Evolutionary conservation across 2,329 filamentous ascomycete species (phyloP), one percentile per base, ranked within the genome.

Genomic region (Stachybotrys echinatus): DNA sequence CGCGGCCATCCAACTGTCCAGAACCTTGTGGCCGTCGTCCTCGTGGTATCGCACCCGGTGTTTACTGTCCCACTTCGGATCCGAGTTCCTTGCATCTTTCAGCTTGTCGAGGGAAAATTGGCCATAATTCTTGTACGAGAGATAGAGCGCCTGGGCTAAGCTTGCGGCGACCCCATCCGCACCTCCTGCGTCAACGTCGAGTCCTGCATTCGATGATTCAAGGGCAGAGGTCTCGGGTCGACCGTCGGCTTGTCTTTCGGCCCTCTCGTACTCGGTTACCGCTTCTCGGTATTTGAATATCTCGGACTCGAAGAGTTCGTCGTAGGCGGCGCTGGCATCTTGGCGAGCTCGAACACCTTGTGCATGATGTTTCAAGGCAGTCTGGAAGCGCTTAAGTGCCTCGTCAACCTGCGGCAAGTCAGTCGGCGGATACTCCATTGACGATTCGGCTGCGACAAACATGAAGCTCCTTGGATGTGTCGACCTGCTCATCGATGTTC

Each of bases 71-170:
- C 76, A 66, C 81, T 72, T 58, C 76, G 84, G 57, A 87, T 81
- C 51, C 72, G 74, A 64, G n/a, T 49, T 50, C 5, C 46, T 50
- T 31, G 55, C 50, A 19, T 72, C 69, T 49, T 66, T 70, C 4
- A 69, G 57, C 48, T 65, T 68, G 49, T 99, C 92, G n/a, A 99
- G 75, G 51, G 87, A 75, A 63, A 95, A 96, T 62, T 97, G 89
- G 40, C 91, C 94, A 69, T 92, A 85, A 60, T 97, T 99, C 68
- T 97, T 99, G 74, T 95, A 90, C 1, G 92, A 88, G 7, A 99
- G 79, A 61, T 96, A 96, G 19, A 97, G 77, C 12, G 95, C 91
- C 62, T 96, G 92, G 0, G 89, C 86, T 10, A 97, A 74, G 45
- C 87, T 92, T 62, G 87, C 94, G 17, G 86, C 89, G 2, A 84